phyloP scores from a whole-genome alignment of 371 early-diverging fungal species.

The Actinomortierella ambigua region DNA sequence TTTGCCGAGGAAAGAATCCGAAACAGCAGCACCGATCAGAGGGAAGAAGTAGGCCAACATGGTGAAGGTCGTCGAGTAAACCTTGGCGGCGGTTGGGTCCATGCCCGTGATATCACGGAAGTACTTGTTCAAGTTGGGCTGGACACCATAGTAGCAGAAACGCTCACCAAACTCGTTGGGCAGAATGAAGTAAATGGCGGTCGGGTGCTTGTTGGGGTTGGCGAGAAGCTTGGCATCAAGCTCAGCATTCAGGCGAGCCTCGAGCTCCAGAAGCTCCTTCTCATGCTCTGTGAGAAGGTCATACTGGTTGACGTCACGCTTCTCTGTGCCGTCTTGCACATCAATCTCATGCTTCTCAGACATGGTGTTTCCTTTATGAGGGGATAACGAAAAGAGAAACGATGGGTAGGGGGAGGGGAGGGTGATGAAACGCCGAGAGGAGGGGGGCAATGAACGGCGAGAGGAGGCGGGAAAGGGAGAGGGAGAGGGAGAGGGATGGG shows the following conservation, averaged over 20 bases:
- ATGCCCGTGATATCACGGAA: slow-evolving; percentile 24
- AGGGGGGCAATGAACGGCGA: not conserved
- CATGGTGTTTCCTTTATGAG: not conserved
- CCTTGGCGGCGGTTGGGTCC: slow-evolving; percentile 21
- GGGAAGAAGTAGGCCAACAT: slow-evolving; percentile 69
- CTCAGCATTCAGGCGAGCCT: slow-evolving; percentile 44
- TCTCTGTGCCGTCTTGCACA: slow-evolving; percentile 7
- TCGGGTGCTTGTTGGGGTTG: slow-evolving; percentile 49
- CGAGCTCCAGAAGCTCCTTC: slow-evolving; percentile 43
- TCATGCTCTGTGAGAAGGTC: slow-evolving; percentile 40
- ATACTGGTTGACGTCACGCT: slow-evolving; percentile 2
- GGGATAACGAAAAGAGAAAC: not conserved
- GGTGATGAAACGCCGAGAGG: not conserved
- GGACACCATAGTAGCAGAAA: slow-evolving; percentile 49
- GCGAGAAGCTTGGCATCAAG: slow-evolving; percentile 40
- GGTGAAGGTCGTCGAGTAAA: slow-evolving; percentile 52
- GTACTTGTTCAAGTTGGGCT: slow-evolving; percentile 42
- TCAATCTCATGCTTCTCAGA: slow-evolving; percentile 21
- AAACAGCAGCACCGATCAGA: slow-evolving; percentile 65
- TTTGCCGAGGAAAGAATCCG: slow-evolving; percentile 71
- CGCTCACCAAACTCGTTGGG: slow-evolving; percentile 55
- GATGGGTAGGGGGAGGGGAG: not conserved
- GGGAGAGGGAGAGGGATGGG: not conserved
- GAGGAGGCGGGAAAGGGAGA: not conserved
- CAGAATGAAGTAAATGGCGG: slow-evolving; percentile 49